These are phyloP conservation scores for Teunomyces funiuensis DNA, from an alignment of 805 yeast species.

Conservation along the genomic window DNA sequence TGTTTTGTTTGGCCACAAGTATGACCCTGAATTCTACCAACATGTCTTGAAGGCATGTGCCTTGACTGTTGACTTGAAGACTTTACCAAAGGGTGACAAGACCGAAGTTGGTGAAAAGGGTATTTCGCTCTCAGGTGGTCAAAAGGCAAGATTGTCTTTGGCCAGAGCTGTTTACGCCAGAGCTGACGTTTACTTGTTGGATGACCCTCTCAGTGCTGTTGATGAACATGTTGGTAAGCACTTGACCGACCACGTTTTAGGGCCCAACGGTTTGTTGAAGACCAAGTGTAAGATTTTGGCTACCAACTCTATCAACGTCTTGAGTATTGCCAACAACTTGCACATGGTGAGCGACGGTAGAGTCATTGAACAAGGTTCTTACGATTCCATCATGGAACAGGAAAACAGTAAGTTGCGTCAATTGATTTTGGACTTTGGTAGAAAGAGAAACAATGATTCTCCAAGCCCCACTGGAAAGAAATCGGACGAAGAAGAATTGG, in stretches of 20 bases:
- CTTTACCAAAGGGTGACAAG: constrained; percentile 83
- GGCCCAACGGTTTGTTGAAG: constrained; percentile 73
- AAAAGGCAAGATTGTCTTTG: constrained; percentile 89
- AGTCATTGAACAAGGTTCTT: constrained; percentile 65
- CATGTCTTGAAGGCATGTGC: constrained; percentile 88
- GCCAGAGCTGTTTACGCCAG: constrained; percentile 96
- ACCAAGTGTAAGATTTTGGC: constrained; percentile 77
- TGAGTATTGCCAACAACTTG: constrained; percentile 70
- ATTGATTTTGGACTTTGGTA: constrained; percentile 65
- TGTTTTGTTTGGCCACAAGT: constrained; percentile 84
- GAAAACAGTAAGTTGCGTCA: constrained; percentile 50
- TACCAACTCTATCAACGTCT: constrained; percentile 82
- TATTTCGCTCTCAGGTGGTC: constrained; percentile 94
- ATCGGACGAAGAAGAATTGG: constrained; percentile 13
- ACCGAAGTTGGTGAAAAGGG: constrained; percentile 98
- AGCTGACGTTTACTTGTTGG: constrained; percentile 87
- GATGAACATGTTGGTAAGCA: constrained; percentile 96
- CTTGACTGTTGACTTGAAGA: constrained; percentile 69
- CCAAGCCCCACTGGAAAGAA: constrained; percentile 15
- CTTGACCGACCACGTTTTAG: constrained; percentile 77
- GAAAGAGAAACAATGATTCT: constrained; percentile 28
- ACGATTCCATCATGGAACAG: constrained; percentile 48
- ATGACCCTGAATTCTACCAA: constrained; percentile 77
- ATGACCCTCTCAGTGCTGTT: constrained; percentile 94
- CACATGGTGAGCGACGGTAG: constrained; percentile 69